phyloP scores from a whole-genome alignment of 768 basidiomycete species.

The Leccinellum albellum region DNA sequence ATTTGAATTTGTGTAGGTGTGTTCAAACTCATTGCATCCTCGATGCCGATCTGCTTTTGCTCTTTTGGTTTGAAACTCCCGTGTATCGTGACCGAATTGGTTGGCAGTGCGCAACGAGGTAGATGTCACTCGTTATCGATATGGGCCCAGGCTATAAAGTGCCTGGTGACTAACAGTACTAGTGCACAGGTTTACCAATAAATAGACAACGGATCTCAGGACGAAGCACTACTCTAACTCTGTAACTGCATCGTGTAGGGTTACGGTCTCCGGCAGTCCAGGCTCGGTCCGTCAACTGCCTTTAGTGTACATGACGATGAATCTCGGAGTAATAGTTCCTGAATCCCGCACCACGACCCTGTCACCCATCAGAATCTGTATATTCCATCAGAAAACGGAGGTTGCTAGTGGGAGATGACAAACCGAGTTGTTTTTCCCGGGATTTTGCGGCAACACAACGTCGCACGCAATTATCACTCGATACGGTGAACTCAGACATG shows the following conservation, averaged over 20 bases:
- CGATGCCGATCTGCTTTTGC: slow-evolving; percentile 20
- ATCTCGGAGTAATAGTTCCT: slow-evolving; percentile 57
- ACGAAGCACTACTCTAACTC: slow-evolving; percentile 21
- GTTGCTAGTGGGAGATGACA: slow-evolving; percentile 16
- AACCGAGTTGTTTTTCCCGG: slow-evolving; percentile 24
- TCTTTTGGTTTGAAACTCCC: slow-evolving; percentile 7
- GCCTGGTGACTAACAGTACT: slow-evolving; percentile 11
- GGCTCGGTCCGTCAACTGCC: slow-evolving; percentile 25
- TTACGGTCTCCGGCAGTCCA: slow-evolving; percentile 10
- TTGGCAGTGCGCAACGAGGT: slow-evolving; percentile 28
- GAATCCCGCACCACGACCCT: slow-evolving; percentile 50
- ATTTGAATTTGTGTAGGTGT: slow-evolving; percentile 25
- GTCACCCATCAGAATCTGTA: slow-evolving; percentile 44
- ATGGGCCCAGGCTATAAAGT: slow-evolving; percentile 10
- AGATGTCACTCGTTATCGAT: slow-evolving; percentile 18
- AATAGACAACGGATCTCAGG: slow-evolving; percentile 21
- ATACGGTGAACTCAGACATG: slow-evolving; percentile 63
- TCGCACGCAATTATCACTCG: slow-evolving; percentile 64
- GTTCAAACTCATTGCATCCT: slow-evolving; percentile 26
- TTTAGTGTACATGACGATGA: slow-evolving; percentile 55
- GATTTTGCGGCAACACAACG: slow-evolving; percentile 37
- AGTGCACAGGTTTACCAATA: slow-evolving; percentile 18
- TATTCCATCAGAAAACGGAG: slow-evolving; percentile 26
- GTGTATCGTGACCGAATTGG: slow-evolving; percentile 15
- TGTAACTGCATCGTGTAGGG: slow-evolving; percentile 19